These are phyloP conservation scores for Salvia hispanica DNA, from an alignment of 257 asterid genomes.

Conservation along the genomic window DNA sequence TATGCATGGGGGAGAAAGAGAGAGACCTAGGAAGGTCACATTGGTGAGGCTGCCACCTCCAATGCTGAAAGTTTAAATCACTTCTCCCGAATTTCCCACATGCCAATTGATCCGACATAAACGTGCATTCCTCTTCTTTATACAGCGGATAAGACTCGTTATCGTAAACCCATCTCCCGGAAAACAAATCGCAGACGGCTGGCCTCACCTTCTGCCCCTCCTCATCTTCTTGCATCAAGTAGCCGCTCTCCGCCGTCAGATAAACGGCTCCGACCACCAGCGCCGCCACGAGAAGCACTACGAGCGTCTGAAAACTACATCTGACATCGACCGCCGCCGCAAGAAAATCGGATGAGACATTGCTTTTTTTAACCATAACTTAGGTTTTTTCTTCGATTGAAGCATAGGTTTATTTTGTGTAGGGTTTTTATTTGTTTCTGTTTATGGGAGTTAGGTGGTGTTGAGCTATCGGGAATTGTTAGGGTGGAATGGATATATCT, in stretches of 20 bases:
- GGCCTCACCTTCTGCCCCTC: slow-evolving; percentile 1
- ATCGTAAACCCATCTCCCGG: slow-evolving; percentile 87
- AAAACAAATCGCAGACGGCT: slow-evolving; percentile 48
- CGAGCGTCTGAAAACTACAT: slow-evolving; percentile 61
- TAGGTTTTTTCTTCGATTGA: slow-evolving; percentile 9
- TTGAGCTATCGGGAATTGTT: slow-evolving; percentile 44
- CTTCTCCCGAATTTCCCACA: slow-evolving; percentile 77
- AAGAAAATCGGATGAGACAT: slow-evolving; percentile 25
- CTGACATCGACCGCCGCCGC: slow-evolving; percentile 48
- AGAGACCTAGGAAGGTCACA: slow-evolving; percentile 58
- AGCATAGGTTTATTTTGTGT: slow-evolving; percentile 8
- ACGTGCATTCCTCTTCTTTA: slow-evolving; percentile 71
- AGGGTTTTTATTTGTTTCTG: slow-evolving; percentile 34
- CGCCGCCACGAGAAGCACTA: slow-evolving; percentile 50
- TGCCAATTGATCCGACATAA: slow-evolving; percentile 91
- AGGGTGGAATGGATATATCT: slow-evolving; percentile 34
- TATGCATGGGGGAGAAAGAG: not conserved
- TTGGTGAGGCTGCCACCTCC: slow-evolving; percentile 89
- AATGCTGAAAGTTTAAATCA: slow-evolving; percentile 61
- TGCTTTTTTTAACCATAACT: slow-evolving; percentile 43
- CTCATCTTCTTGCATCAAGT: slow-evolving; percentile 34
- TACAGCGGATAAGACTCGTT: slow-evolving; percentile 70
- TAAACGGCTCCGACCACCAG: slow-evolving; percentile 60
- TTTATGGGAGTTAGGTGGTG: slow-evolving; percentile 40
- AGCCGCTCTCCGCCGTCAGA: slow-evolving; percentile 58